Evolutionary conservation across 306 rosid genomes (phyloP).

Genomic region (Mucuna pruriens): DNA sequence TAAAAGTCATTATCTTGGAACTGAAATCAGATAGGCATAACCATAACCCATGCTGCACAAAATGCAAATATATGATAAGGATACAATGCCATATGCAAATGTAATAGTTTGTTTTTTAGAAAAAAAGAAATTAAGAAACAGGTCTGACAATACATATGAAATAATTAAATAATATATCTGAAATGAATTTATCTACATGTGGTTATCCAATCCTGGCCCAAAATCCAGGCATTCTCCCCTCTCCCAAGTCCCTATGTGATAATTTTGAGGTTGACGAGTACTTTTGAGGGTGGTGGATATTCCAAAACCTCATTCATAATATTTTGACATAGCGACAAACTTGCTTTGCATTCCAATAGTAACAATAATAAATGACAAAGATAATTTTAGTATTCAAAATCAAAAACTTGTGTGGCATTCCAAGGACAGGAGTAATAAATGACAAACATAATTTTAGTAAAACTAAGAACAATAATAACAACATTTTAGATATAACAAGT

Average conservation of each 20-base stretch:
- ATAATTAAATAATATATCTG: neutral
- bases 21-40: neutral
- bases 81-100: no score
- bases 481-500: neutral
- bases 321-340: constrained; percentile 10
- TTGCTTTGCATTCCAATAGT: neutral
- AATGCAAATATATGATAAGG: no score
- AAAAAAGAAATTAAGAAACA: no score
- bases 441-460: neutral
- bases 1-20: no score
- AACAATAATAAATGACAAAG: neutral
- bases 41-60: no score
- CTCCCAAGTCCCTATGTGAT: neutral
- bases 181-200: neutral
- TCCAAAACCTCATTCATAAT: neutral
- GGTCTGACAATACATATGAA: no score
- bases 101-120: no score
- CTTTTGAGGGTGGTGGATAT: neutral
- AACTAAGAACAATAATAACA: neutral
- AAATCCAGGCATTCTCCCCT: neutral
- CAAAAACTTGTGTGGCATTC: neutral
- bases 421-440: neutral
- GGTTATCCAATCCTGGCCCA: neutral
- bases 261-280: neutral
- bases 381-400: neutral